Evolutionary conservation across 306 rosid species (phyloP).

Genomic region (Elaeagnus macrophylla): DNA sequence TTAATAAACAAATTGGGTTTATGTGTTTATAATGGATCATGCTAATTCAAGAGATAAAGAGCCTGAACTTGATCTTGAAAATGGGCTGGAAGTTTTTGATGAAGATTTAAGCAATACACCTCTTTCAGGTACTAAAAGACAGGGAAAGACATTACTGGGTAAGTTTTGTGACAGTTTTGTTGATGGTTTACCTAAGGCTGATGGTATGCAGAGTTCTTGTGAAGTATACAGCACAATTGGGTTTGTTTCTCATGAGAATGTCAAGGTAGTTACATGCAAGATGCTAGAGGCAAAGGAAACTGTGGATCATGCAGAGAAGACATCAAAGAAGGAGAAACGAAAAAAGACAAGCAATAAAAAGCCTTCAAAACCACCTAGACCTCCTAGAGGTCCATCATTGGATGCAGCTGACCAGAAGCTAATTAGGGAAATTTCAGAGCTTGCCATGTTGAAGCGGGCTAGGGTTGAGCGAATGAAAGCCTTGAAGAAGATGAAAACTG

Average conservation of each 20-base stretch:
- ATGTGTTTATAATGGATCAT: slow-evolving; percentile 41
- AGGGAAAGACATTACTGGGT: slow-evolving; percentile 24
- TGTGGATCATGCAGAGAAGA: slow-evolving; percentile 27
- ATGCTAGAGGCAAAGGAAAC: slow-evolving; percentile 22
- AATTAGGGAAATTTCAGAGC: slow-evolving; percentile 63
- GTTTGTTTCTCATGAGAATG: slow-evolving; percentile 19
- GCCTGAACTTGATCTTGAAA: slow-evolving; percentile 61
- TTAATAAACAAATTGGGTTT: slow-evolving; percentile 17
- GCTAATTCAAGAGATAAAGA: slow-evolving; percentile 29
- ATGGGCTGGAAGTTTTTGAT: slow-evolving; percentile 42
- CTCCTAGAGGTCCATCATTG: slow-evolving; percentile 72
- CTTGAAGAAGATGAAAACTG: slow-evolving; percentile 67
- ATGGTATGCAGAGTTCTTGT: slow-evolving; percentile 32
- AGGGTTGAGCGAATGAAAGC: slow-evolving; percentile 72
- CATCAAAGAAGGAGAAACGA: slow-evolving; percentile 49
- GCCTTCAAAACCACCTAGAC: slow-evolving; percentile 84
- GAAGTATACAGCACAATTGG: slow-evolving; percentile 24
- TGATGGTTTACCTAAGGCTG: slow-evolving; percentile 39
- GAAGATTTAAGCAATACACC: slow-evolving; percentile 45
- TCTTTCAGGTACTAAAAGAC: slow-evolving; percentile 25
- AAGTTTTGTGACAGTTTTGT: slow-evolving; percentile 39
- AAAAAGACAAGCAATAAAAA: slow-evolving; percentile 61
- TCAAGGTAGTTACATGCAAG: slow-evolving; percentile 32
- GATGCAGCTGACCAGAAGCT: slow-evolving; percentile 78
- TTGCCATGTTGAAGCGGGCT: slow-evolving; percentile 78